Evolutionary conservation across 345 rosid genomes (phyloP).

Genomic region (Linum usitatissimum): DNA sequence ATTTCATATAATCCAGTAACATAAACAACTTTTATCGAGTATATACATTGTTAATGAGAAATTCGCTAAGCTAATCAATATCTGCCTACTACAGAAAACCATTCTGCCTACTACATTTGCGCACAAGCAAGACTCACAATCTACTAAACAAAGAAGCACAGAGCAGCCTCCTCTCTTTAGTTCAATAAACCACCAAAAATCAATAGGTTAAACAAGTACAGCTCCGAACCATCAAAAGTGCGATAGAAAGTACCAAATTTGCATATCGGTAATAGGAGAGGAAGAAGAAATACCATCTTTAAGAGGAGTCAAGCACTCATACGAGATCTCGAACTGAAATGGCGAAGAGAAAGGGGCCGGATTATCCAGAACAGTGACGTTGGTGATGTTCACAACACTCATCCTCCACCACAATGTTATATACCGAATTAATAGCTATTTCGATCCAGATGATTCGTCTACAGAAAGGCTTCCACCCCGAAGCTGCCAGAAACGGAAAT

Average conservation of each 20-base stretch:
- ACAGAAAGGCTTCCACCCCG: neutral
- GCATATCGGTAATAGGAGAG: neutral
- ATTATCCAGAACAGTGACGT: slow-evolving; percentile 81
- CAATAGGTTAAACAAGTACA: no score
- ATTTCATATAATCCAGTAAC: neutral
- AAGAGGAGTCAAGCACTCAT: slow-evolving; percentile 90
- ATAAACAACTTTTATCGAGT: no score
- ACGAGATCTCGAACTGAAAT: slow-evolving; percentile 94
- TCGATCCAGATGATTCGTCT: neutral
- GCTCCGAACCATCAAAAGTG: no score
- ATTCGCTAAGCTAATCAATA: no score
- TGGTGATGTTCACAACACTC: slow-evolving; percentile 91
- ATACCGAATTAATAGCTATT: neutral
- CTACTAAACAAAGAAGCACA: neutral
- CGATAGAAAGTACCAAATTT: neutral
- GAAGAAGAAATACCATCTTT: slow-evolving; percentile 56
- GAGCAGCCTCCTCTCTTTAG: neutral
- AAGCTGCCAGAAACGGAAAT: neutral
- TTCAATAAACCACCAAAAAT: neutral
- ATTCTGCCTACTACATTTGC: neutral
- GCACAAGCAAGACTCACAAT: neutral
- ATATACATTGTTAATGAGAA: no score
- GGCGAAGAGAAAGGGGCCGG: slow-evolving; percentile 82
- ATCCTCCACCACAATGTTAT: slow-evolving; percentile 19
- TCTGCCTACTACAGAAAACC: no score